Conservation (phyloP, 108 stramenopile genomes). For the Skeletonema marinoi region DNA sequence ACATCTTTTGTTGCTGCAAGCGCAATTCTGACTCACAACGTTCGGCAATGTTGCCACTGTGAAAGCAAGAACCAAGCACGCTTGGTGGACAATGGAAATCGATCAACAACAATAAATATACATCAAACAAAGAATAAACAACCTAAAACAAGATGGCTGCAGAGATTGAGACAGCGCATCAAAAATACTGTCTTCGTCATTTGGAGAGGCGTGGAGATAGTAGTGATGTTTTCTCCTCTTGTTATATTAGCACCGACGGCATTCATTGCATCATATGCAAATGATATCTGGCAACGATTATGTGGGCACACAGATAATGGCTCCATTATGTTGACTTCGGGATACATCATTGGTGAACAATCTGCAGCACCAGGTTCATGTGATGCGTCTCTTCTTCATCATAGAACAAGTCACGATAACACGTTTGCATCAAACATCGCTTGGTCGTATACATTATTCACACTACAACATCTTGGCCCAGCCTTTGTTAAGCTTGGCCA, state of each 20-base stretch:
- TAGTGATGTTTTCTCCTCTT: constrained; percentile 67
- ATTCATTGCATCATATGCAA: constrained; percentile 32
- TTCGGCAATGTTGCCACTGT: background rate
- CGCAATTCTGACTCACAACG: background rate
- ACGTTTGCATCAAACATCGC: constrained; percentile 57
- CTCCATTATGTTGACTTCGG: background rate
- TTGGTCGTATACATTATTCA: constrained; percentile 71
- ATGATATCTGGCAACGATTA: constrained; percentile 2
- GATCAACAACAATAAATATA: background rate
- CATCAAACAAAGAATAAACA: background rate
- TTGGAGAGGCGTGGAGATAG: constrained; percentile 55
- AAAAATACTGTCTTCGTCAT: constrained; percentile 33
- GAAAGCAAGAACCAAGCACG: background rate
- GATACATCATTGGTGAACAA: no score
- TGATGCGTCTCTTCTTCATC: background rate
- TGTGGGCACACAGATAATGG: background rate
- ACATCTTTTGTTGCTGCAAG: background rate
- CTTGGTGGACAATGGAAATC: background rate
- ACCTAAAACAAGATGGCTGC: background rate
- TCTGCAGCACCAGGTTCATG: constrained; percentile 12
- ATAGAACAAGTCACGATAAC: background rate
- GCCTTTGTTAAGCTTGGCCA: constrained; percentile 87
- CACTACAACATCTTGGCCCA: constrained; percentile 80
- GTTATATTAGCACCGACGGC: constrained; percentile 67
- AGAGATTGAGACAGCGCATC: constrained; percentile 13